phyloP scores from a whole-genome alignment of 441 rosid species.

The Erodium texanum region DNA sequence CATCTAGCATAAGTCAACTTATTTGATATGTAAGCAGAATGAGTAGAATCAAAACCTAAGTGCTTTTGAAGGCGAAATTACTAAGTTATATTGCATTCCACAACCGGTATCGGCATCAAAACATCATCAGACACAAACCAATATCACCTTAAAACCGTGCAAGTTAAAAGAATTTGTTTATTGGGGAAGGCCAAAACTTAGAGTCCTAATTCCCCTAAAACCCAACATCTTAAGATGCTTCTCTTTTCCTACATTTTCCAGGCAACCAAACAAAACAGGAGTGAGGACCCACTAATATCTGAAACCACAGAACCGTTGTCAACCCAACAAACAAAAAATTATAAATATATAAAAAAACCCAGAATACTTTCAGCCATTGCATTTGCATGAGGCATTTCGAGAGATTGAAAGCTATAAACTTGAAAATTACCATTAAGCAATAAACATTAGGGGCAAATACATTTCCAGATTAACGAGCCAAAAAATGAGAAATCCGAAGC shows the following conservation, averaged over 20 bases:
- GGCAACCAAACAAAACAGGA: neutral
- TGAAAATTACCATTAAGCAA: neutral
- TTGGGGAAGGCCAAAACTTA: neutral
- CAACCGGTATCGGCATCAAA: neutral
- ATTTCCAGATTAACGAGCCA: too few relatives aligned
- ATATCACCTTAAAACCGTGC: neutral
- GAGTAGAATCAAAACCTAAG: neutral
- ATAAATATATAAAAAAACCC: too few relatives aligned
- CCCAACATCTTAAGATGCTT: conserved; percentile 3
- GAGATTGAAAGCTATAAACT: neutral
- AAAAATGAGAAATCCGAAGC: neutral
- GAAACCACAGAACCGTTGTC: neutral
- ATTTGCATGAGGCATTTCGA: neutral
- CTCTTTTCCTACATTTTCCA: conserved; percentile 5
- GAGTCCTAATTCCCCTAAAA: neutral
- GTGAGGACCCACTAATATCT: neutral
- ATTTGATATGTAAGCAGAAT: neutral
- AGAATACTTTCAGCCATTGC: neutral
- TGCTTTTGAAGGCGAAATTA: neutral
- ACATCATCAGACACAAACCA: neutral
- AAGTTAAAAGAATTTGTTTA: neutral
- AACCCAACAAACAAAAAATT: neutral
- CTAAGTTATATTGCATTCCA: neutral
- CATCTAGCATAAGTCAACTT: too few relatives aligned
- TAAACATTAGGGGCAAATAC: too few relatives aligned